Evolutionary conservation across 1,284 basidiomycete species (phyloP), one percentile per base, ranked within the genome.

Genomic region (Irpex rosettiformis): DNA sequence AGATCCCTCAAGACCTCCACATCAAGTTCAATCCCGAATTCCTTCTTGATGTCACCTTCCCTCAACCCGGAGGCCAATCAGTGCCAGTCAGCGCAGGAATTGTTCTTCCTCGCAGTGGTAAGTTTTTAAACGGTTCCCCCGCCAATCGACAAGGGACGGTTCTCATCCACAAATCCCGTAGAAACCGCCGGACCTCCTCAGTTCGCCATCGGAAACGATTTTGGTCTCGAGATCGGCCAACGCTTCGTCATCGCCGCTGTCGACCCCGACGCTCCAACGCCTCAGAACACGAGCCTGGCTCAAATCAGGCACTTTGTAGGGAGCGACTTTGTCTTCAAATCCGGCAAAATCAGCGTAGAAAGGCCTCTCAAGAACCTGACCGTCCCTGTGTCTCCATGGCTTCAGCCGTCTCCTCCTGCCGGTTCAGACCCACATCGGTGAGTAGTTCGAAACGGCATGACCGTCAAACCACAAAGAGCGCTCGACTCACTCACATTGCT

Each of bases 221-320:
- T 6, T 33, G 30, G 30, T 6, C 52, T 66, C 28, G 57, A 62
- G 4, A 67, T 65, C 24, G 60, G 54, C n/a, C 76, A 75, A 0
- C 75, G 76, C 0, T 81, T 81, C 64, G 79, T 83, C 30, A 66
- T 82, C 21, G 76, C 75, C 0, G 66, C 72, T 11, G 75, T 82
- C 4, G 82, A 84, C 59, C 81, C 75, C 4, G 80, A 84, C 60
- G 79, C 78, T 6, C 81, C 81, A 1, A 79, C 80, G 7, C 81
- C 80, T 1, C 76, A 80, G 60, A 64, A 56, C 11, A 79, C 79
- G 2, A 78, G 75, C 0, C 58, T 27, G 11, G 73, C 80, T 0
- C 76, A 82, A 62, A 79, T 82, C 56, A 74, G 80, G 16, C 82
- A 84, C 65, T 81, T 81, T 68, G 67, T 84, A 3, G 80, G 78